These are phyloP conservation scores for Vigna unguiculata DNA, from an alignment of 306 rosid species.

Conservation along the genomic window DNA sequence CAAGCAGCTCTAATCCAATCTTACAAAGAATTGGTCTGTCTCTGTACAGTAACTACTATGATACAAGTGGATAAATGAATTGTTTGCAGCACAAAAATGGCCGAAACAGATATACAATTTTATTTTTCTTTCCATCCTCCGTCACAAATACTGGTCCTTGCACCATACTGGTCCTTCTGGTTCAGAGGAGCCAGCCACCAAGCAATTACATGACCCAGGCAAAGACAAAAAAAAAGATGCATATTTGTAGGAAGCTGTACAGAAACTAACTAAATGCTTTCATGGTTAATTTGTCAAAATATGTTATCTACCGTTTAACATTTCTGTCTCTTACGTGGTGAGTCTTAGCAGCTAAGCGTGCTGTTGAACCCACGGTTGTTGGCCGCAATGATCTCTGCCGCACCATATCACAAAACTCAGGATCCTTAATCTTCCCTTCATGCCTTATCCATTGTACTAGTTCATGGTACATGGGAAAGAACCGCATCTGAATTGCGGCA, in stretches of 20 bases:
- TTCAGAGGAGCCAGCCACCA: conserved; percentile 24
- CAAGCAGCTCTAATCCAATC: conserved; percentile 15
- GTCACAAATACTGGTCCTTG: conserved; percentile 15
- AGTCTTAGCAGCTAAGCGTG: conserved; percentile 1
- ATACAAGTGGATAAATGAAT: conserved; percentile 21
- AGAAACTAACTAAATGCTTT: not conserved
- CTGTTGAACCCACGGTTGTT: not conserved
- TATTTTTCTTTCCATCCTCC: conserved; percentile 19
- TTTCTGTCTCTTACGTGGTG: not conserved
- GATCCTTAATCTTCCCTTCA: conserved; percentile 27
- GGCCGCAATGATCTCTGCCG: conserved; percentile 7
- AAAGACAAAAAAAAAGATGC: not conserved
- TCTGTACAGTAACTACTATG: conserved; percentile 30
- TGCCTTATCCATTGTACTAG: conserved; percentile 23
- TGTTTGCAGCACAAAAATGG: not conserved
- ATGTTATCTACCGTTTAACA: not conserved
- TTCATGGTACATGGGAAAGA: conserved; percentile 30
- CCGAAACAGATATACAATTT: conserved; percentile 29
- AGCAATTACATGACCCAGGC: conserved; percentile 31
- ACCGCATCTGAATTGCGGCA: conserved; percentile 32
- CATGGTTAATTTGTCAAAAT: conserved; percentile 9
- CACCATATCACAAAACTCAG: conserved; percentile 10
- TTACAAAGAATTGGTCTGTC: conserved; percentile 32
- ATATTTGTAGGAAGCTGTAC: conserved; percentile 32
- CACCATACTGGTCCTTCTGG: conserved; percentile 32